phyloP scores from a whole-genome alignment of 225 moss, liverwort and hornwort genomes.

The Climacium dendroides region DNA sequence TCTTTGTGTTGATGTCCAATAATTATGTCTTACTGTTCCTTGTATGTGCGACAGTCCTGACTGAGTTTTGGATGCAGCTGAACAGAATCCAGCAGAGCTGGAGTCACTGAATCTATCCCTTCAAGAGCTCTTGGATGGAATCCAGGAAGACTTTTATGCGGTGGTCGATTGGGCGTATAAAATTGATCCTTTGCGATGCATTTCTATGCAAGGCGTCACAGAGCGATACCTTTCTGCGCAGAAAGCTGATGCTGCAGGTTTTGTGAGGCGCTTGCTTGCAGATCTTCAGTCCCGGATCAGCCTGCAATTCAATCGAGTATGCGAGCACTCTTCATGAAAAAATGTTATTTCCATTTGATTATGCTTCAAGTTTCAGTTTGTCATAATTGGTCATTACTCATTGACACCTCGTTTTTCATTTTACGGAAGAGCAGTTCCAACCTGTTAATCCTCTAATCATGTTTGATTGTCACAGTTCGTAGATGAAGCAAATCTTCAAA shows the following conservation, averaged over 20 bases:
- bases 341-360: not conserved
- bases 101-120: slow-evolving; percentile 78
- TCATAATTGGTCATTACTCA: not conserved
- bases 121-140: slow-evolving; percentile 80
- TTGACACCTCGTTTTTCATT: not conserved
- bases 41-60: not conserved
- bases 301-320: slow-evolving; percentile 82
- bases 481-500: slow-evolving; percentile 90
- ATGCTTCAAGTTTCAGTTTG: not conserved
- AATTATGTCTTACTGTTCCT: not conserved
- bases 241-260: slow-evolving; percentile 83
- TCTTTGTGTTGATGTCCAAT: not conserved
- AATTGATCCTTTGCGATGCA: slow-evolving; percentile 88
- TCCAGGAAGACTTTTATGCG: slow-evolving; percentile 94
- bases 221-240: slow-evolving; percentile 88
- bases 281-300: slow-evolving; percentile 83
- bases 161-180: slow-evolving; percentile 98
- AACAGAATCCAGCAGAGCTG: slow-evolving; percentile 86
- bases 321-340: not conserved
- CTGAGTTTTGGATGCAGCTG: slow-evolving; percentile 34
- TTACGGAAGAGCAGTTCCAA: not conserved
- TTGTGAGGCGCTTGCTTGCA: slow-evolving; percentile 92
- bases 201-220: slow-evolving; percentile 98
- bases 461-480: slow-evolving; percentile 60
- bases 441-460: not conserved